Evolutionary conservation across 1,284 basidiomycete species (phyloP), one percentile per base, ranked within the genome.

Genomic region (Fomes fomentarius): DNA sequence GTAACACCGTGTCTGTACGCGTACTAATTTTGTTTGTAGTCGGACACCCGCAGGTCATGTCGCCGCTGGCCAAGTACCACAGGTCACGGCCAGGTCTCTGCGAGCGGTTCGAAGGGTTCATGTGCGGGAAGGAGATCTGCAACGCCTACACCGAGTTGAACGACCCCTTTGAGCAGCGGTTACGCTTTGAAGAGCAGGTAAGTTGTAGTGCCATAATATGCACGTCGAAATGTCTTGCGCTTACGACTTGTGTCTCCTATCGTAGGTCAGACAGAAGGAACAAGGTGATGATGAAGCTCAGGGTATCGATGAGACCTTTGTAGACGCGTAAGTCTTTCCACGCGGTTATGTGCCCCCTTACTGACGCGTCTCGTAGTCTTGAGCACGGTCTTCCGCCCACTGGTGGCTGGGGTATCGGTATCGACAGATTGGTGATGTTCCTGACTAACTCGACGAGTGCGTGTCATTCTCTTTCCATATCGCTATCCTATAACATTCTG

Each of bases 21-120:
- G 12, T 33, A 43, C 33, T 49, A 12, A 58, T 40, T 4, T 39
- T 19, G 6, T n/a, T 11, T 31, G 3, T 64, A 89, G 93, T 96
- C 58, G 97, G 96, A 24, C 96, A 99, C 75, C 96, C 96, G 39
- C 96, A 98, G 79, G 93, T 99, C 66, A 99, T 99, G 96, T 98
- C 95, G 3, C 96, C 96, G 8, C 85, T 99, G 21, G 97, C 96
- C 71, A 98, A 98, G 78, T 93, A 91, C 82, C 93, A 97, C 74
- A 90, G 95, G 58, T 93, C 91, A 17, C 87, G 93, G 41, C 91
- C 93, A 0, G 97, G 97, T 39, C 82, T 99, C 11, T 98, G 96
- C 74, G 96, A 99, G 75, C 93, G 96, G 15, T 99, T 99, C 79
- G 96, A 99, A 73, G 94, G 87, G 7, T 99, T 99, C 81, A 85